Percentiles rank a stretch among this genome's conserved stretches.
Evolutionary conservation across 148 eudicot genomes (phyloP).

Genomic region (Vaccinium myrtillus): DNA sequence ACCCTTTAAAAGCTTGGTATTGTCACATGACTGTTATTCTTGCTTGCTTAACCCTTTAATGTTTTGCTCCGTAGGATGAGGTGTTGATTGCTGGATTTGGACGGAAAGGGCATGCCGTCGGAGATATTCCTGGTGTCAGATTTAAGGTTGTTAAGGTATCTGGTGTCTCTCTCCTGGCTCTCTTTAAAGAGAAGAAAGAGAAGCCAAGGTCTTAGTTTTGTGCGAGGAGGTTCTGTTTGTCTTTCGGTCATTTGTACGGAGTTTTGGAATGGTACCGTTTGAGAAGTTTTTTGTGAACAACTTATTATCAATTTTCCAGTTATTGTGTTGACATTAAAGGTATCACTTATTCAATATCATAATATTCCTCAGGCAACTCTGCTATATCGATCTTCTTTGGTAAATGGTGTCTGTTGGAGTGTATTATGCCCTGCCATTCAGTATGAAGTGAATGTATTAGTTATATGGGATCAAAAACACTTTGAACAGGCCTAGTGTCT

Average conservation of each 20-base stretch:
- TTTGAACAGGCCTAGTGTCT: not conserved
- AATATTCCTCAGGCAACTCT: not conserved
- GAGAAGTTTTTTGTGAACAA: constrained; percentile 9
- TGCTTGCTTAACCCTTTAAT: not conserved
- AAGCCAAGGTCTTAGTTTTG: constrained; percentile 50
- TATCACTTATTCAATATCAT: not conserved
- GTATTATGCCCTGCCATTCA: not conserved
- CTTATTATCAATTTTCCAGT: constrained; percentile 3
- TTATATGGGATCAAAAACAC: not conserved
- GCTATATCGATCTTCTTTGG: not conserved
- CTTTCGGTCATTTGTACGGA: constrained; percentile 6
- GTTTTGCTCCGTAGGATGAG: constrained; percentile 30
- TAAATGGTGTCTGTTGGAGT: not conserved
- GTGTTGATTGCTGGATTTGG: constrained; percentile 61
- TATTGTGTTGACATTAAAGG: not conserved
- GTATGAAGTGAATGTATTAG: not conserved
- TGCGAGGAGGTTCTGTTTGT: not conserved
- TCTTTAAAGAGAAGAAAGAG: constrained; percentile 55
- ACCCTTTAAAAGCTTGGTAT: not conserved
- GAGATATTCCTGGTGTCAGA: constrained; percentile 58
- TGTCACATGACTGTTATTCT: not conserved
- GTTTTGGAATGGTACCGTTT: not conserved
- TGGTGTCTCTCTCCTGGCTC: constrained; percentile 50
- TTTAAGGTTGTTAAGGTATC: constrained; percentile 59
- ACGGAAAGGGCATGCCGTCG: constrained; percentile 53